Percentiles rank a stretch among this genome's conserved stretches.
Conservation (phyloP, 495 filamentous ascomycete species). For the Penicillium ochrochloron region DNA sequence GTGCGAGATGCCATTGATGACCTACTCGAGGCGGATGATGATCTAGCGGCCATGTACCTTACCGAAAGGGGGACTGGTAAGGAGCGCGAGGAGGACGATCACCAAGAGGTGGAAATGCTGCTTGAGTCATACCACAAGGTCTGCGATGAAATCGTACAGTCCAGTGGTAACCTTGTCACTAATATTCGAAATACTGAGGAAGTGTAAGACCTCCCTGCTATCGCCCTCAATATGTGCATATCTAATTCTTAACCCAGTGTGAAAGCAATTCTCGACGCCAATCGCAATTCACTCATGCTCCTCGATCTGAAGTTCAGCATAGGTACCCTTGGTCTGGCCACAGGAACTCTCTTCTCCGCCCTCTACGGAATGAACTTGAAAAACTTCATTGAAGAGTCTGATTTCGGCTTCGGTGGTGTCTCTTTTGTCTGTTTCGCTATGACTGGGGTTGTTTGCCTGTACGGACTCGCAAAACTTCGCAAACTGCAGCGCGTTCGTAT, state of each 20-base stretch:
- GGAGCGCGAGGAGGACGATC: slow-evolving; percentile 78
- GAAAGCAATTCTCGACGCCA: slow-evolving; percentile 94
- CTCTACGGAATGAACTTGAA: slow-evolving; percentile 99
- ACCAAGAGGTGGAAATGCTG: slow-evolving; percentile 95
- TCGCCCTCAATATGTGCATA: not conserved
- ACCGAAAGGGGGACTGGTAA: slow-evolving; percentile 81
- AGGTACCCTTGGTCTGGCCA: slow-evolving; percentile 86
- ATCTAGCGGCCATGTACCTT: slow-evolving; percentile 93
- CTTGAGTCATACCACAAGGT: slow-evolving; percentile 98
- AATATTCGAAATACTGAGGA: slow-evolving; percentile 98
- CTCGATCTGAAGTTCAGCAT: slow-evolving; percentile 97
- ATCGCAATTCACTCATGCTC: slow-evolving; percentile 98
- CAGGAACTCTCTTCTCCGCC: slow-evolving; percentile 93
- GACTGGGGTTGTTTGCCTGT: slow-evolving; percentile 74
- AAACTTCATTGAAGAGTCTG: slow-evolving; percentile 97
- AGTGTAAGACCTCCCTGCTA: slow-evolving; percentile 65
- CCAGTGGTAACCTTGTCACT: slow-evolving; percentile 88
- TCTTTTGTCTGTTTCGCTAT: slow-evolving; percentile 71
- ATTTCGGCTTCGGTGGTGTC: slow-evolving; percentile 81
- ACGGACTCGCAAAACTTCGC: slow-evolving; percentile 79
- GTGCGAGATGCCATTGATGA: slow-evolving; percentile 96
- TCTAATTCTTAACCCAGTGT: slow-evolving; percentile 58
- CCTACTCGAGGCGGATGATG: slow-evolving; percentile 95
- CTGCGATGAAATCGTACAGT: slow-evolving; percentile 96
- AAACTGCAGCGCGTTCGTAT: slow-evolving; percentile 91